A percentile compares a stretch with the other conserved stretches of the same genome.
phyloP scores from a whole-genome alignment of 2,329 filamentous ascomycete genomes.

The Cladosporium sp. region DNA sequence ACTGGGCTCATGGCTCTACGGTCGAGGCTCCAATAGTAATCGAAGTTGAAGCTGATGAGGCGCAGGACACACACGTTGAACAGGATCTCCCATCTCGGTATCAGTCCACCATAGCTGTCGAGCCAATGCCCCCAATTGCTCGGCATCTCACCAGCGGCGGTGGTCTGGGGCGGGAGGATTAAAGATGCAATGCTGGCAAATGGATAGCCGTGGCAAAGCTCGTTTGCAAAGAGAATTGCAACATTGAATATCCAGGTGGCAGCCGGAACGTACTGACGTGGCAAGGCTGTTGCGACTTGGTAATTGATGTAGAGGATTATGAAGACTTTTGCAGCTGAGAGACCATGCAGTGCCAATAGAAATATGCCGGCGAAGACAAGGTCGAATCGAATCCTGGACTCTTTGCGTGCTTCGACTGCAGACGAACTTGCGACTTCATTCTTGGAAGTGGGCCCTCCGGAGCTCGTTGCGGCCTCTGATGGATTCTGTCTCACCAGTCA shows the following conservation, averaged over 20 bases:
- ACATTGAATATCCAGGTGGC: conserved; percentile 91
- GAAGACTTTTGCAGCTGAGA: conserved; percentile 78
- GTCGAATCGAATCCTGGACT: conserved; percentile 55
- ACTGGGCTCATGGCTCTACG: conserved; percentile 58
- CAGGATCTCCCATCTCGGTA: conserved; percentile 88
- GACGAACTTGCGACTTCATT: not conserved
- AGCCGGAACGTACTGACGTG: conserved; percentile 62
- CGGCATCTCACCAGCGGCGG: conserved; percentile 32
- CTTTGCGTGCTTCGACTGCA: conserved; percentile 9
- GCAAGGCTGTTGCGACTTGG: conserved; percentile 65
- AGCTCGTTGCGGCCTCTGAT: not conserved
- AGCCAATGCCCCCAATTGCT: conserved; percentile 61
- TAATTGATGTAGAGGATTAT: conserved; percentile 77
- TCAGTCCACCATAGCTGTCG: conserved; percentile 75
- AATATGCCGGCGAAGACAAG: conserved; percentile 74
- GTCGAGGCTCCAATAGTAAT: conserved; percentile 87
- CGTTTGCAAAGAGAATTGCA: conserved; percentile 78
- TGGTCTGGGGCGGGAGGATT: conserved; percentile 39
- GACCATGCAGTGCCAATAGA: conserved; percentile 71
- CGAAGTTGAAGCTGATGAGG: conserved; percentile 92
- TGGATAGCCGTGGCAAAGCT: conserved; percentile 71
- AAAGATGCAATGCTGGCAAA: conserved; percentile 57
- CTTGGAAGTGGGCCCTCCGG: not conserved
- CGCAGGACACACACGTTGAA: conserved; percentile 94
- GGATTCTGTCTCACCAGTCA: not conserved